These are phyloP conservation scores for Carallia brachiata DNA, from an alignment of 345 rosid genomes.

Conservation along the genomic window DNA sequence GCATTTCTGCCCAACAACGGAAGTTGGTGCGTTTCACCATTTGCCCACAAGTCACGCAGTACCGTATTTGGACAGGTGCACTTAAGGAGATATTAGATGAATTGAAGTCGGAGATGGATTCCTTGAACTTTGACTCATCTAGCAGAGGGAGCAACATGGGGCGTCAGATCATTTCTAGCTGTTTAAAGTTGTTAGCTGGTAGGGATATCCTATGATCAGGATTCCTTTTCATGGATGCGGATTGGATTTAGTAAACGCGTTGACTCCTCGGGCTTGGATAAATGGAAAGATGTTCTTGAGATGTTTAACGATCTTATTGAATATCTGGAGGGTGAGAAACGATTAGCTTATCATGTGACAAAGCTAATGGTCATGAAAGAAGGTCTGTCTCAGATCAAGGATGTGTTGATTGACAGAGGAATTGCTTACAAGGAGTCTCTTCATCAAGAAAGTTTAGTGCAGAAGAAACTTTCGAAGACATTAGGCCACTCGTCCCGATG, in stretches of 20 bases:
- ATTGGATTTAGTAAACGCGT: neutral
- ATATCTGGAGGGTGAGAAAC: neutral
- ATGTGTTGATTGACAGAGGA: slow-evolving; percentile 56
- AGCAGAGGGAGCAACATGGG: neutral
- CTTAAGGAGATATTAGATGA: slow-evolving; percentile 51
- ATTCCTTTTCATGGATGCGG: neutral
- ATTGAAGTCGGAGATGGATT: slow-evolving; percentile 56
- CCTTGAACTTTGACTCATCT: slow-evolving; percentile 25
- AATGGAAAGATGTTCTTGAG: slow-evolving; percentile 3
- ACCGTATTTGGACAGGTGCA: slow-evolving; percentile 66
- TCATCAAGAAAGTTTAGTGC: slow-evolving; percentile 67
- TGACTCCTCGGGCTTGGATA: neutral
- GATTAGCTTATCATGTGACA: slow-evolving; percentile 31
- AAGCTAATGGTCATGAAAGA: slow-evolving; percentile 82
- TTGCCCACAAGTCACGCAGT: slow-evolving; percentile 68
- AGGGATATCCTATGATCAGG: neutral
- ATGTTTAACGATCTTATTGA: slow-evolving; percentile 1
- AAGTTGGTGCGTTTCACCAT: slow-evolving; percentile 55
- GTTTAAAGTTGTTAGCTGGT: neutral
- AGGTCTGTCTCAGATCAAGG: slow-evolving; percentile 65
- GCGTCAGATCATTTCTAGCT: neutral
- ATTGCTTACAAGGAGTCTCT: slow-evolving; percentile 65
- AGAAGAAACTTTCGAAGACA: slow-evolving; percentile 60
- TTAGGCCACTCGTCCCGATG: slow-evolving; percentile 70
- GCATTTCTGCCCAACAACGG: slow-evolving; percentile 68